Percentiles rank a stretch among this genome's conserved stretches.
Evolutionary conservation across 257 asterid genomes (phyloP).

Genomic region (Solanum stenotomum): DNA sequence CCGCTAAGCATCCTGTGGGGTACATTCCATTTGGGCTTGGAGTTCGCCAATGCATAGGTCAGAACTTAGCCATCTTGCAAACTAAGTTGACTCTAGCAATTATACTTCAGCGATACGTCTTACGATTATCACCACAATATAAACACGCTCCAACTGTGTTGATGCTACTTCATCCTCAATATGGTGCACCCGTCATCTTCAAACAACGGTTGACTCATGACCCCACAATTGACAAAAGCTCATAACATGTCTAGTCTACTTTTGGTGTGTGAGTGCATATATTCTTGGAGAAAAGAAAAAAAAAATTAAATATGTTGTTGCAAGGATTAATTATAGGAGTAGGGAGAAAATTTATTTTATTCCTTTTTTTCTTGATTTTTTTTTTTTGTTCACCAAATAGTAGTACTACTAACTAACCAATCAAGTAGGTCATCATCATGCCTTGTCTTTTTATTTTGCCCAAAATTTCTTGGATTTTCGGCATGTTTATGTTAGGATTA

Average conservation of each 20-base stretch:
- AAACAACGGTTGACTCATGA: constrained; percentile 9
- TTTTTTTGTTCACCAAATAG: not conserved
- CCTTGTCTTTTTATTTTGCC: constrained; percentile 7
- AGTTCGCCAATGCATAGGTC: constrained; percentile 38
- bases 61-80: constrained; percentile 29
- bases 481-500: constrained; percentile 19
- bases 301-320: not conserved
- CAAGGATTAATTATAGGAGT: constrained; percentile 7
- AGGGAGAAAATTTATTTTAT: constrained; percentile 9
- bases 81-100: constrained; percentile 31
- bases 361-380: not conserved
- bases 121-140: constrained; percentile 27
- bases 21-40: constrained; percentile 42
- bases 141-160: constrained; percentile 39
- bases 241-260: not conserved
- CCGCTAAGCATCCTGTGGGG: constrained; percentile 28
- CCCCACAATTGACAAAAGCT: not conserved
- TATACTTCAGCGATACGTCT: constrained; percentile 22
- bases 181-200: constrained; percentile 35
- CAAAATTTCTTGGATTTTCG: constrained; percentile 9
- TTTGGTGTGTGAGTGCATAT: constrained; percentile 16
- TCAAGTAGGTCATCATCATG: constrained; percentile 4
- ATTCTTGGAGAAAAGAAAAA: not conserved
- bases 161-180: constrained; percentile 41
- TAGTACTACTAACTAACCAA: constrained; percentile 3